A percentile compares a stretch with the other conserved stretches of the same genome.
Conservation (phyloP, 2,329 filamentous ascomycete genomes). For the Curvularia hawaiiensis region DNA sequence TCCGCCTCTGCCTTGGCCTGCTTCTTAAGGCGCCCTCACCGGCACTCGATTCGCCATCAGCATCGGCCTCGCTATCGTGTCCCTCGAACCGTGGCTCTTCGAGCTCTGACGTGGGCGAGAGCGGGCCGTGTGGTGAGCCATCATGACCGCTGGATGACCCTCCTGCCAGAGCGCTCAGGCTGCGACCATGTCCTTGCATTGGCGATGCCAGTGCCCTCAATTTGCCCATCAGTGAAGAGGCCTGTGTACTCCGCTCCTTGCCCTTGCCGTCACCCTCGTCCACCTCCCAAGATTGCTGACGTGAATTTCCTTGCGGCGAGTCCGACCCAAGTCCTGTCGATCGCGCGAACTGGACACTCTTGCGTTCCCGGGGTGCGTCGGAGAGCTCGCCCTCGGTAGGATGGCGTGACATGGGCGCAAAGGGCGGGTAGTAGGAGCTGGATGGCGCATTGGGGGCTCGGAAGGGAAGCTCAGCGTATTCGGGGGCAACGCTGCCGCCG, state of each 20-base stretch:
- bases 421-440: slow-evolving; percentile 34
- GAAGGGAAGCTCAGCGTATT: slow-evolving; percentile 21
- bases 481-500: slow-evolving; percentile 25
- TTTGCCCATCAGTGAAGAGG: slow-evolving; percentile 75
- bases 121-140: slow-evolving; percentile 45
- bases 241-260: slow-evolving; percentile 54
- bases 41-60: slow-evolving; percentile 84
- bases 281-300: slow-evolving; percentile 67
- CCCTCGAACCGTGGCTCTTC: slow-evolving; percentile 58
- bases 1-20: slow-evolving; percentile 56
- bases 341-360: slow-evolving; percentile 78
- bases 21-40: slow-evolving; percentile 63
- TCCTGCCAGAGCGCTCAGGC: slow-evolving; percentile 54
- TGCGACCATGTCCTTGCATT: slow-evolving; percentile 57
- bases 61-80: slow-evolving; percentile 71
- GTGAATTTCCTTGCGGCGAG: slow-evolving; percentile 56
- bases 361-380: slow-evolving; percentile 52
- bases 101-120: slow-evolving; percentile 56
- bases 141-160: slow-evolving; percentile 47
- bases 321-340: slow-evolving; percentile 48
- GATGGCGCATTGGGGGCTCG: slow-evolving; percentile 29
- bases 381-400: slow-evolving; percentile 40
- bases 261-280: slow-evolving; percentile 66
- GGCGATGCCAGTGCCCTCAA: slow-evolving; percentile 73
- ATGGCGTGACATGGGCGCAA: slow-evolving; percentile 41